Conservation (phyloP, 2,329 filamentous ascomycete genomes). For the Aureobasidium musti region DNA sequence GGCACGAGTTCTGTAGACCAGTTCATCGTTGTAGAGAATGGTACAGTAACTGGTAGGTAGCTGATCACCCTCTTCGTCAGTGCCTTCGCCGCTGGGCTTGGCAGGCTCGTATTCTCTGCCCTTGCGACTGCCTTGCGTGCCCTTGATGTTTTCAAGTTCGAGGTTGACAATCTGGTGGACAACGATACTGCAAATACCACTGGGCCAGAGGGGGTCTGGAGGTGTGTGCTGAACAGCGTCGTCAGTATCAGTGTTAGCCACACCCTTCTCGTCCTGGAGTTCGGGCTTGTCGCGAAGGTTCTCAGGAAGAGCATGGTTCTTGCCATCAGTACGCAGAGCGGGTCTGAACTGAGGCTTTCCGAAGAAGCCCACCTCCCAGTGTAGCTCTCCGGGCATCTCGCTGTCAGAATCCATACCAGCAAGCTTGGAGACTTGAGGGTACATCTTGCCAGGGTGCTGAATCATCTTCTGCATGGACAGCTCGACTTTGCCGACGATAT, state of each 20-base stretch:
- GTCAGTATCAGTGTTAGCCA: conserved; percentile 70
- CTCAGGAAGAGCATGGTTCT: conserved; percentile 73
- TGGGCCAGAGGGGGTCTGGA: conserved; percentile 94
- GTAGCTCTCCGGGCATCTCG: conserved; percentile 87
- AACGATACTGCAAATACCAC: conserved; percentile 80
- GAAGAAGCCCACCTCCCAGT: conserved; percentile 97
- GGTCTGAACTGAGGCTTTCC: conserved; percentile 85
- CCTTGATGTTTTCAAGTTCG: conserved; percentile 87
- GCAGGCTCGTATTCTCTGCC: conserved; percentile 88
- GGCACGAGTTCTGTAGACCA: conserved; percentile 88
- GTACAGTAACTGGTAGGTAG: conserved; percentile 94
- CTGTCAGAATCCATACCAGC: conserved; percentile 79
- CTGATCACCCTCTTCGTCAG: conserved; percentile 76
- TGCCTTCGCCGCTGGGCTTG: conserved; percentile 78
- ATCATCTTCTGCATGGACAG: conserved; percentile 94
- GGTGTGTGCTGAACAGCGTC: conserved; percentile 87
- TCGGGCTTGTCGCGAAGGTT: conserved; percentile 72
- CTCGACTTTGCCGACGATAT: conserved; percentile 93
- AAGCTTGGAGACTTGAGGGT: conserved; percentile 81
- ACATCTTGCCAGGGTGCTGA: conserved; percentile 90
- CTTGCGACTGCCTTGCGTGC: conserved; percentile 76
- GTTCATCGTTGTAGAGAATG: conserved; percentile 82
- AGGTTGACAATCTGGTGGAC: conserved; percentile 95
- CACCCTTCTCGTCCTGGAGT: conserved; percentile 85
- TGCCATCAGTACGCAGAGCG: conserved; percentile 82